A percentile compares a stretch with the other conserved stretches of the same genome.
Evolutionary conservation across 78 protist genomes (phyloP).

Genomic region (Dictyostelium purpureum): DNA sequence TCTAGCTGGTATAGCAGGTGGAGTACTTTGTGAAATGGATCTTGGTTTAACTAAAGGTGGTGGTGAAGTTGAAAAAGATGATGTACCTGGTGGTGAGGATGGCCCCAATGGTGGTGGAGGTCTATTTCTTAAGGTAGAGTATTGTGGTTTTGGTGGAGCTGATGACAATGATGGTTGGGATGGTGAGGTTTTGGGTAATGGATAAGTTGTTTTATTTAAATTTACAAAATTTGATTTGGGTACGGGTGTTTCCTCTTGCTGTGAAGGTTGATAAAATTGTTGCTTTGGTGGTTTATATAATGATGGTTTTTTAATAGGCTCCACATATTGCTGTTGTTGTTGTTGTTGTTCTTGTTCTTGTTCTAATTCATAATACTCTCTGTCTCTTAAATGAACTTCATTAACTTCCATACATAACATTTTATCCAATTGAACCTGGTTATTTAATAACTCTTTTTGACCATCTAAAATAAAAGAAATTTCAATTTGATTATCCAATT

Average conservation of each 20-base stretch:
- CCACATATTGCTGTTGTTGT: neutral
- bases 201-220: no score
- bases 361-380: neutral
- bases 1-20: slow-evolving; percentile 9
- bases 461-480: slow-evolving; percentile 1
- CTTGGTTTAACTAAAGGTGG: neutral
- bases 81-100: neutral
- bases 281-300: neutral
- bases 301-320: neutral
- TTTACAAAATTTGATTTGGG: neutral
- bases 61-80: neutral
- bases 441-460: neutral
- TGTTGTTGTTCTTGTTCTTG: neutral
- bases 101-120: neutral
- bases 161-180: no score
- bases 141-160: neutral
- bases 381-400: neutral
- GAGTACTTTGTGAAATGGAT: neutral
- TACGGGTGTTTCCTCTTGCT: neutral
- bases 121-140: no score
- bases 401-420: slow-evolving; percentile 8
- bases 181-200: no score
- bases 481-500: neutral
- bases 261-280: neutral
- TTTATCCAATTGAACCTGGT: slow-evolving; percentile 5